Evolutionary conservation across 495 filamentous ascomycete species (phyloP), one percentile per base, ranked within the genome.

Genomic region (Xylaria bambusicola): DNA sequence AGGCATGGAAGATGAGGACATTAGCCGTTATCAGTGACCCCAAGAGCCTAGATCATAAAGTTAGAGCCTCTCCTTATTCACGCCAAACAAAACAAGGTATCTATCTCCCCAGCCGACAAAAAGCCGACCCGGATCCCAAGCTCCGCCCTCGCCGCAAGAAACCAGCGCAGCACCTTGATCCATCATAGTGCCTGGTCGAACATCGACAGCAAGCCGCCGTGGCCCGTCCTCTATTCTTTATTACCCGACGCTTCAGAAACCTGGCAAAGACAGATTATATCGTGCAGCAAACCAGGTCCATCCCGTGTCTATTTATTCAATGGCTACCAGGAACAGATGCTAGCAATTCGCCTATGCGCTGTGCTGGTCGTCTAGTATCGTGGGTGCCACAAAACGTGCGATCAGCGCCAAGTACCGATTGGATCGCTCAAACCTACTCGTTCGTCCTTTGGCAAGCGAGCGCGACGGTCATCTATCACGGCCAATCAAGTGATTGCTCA

Each of bases 21-120:
- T 54, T 54, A 54, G 52, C 52, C 52, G 52, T 54, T 54, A 54
- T 54, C 52, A 44, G 50, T 20, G 50, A 21, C 36, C 35, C 15
- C 20, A 20, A 33, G 27, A 42, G 35, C 33, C 50, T 20, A 40
- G 8, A 53, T 12, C 27, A 31, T 12, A 26, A 7, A 52, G 27
- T 40, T 9, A 26, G 35, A 29, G 31, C 31, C 31, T 33, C 5
- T 33, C 10, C 10, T 33, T 10, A 5, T 38, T 13, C 7, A 13
- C 36, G 13, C 36, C 36, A 33, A 33, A 10, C 29, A 33, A 33
- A 33, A 10, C 29, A 33, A 33, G 10, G 5, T 33, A n/a, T n/a
- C 31, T 33, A 33, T 33, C 31, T 33, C 31, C 12, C 15, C 20
- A 23, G 13, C 50, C 21, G 26, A 21, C 26, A 13, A 35, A 52